Percentiles rank a stretch among this genome's conserved stretches.
phyloP scores from a whole-genome alignment of 1,284 basidiomycete genomes.

The Mycena citricolor region DNA sequence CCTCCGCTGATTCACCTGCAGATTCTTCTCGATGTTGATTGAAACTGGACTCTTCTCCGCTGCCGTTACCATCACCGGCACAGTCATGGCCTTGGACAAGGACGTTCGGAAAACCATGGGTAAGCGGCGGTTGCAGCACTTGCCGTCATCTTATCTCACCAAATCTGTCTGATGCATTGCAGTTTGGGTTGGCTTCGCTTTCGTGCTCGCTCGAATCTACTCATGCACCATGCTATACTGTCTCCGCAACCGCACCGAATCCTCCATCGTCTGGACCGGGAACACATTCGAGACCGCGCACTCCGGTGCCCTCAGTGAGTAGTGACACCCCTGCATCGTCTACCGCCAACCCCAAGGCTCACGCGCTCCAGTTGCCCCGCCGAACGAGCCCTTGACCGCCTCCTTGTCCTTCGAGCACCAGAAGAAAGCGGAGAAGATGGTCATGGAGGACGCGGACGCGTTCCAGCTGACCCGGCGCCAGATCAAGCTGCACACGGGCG shows the following conservation, averaged over 20 bases:
- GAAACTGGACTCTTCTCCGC: conserved; percentile 8
- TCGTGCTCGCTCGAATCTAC: conserved; percentile 15
- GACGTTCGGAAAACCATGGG: conserved; percentile 4
- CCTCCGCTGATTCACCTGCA: background rate
- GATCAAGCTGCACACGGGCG: conserved; percentile 10
- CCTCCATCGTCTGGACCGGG: background rate
- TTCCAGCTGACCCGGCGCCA: conserved; percentile 15
- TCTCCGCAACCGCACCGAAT: conserved; percentile 8
- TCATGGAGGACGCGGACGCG: conserved; percentile 16
- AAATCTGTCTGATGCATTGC: background rate
- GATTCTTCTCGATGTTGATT: background rate
- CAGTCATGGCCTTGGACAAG: background rate
- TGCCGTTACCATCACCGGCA: conserved; percentile 2
- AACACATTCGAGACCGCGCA: background rate
- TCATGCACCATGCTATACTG: conserved; percentile 15
- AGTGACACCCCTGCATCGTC: too few species aligned
- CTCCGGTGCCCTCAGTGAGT: too few species aligned
- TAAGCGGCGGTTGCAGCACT: background rate
- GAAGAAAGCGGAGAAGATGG: too few species aligned
- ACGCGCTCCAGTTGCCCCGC: too few species aligned
- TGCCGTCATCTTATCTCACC: background rate
- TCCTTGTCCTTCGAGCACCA: too few species aligned
- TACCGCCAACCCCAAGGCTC: too few species aligned
- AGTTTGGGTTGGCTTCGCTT: conserved; percentile 15
- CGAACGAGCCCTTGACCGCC: too few species aligned